Base-by-base conservation (phyloP, 2,329 filamentous ascomycete species). In the Pseudogymnoascus sp. region DNA sequence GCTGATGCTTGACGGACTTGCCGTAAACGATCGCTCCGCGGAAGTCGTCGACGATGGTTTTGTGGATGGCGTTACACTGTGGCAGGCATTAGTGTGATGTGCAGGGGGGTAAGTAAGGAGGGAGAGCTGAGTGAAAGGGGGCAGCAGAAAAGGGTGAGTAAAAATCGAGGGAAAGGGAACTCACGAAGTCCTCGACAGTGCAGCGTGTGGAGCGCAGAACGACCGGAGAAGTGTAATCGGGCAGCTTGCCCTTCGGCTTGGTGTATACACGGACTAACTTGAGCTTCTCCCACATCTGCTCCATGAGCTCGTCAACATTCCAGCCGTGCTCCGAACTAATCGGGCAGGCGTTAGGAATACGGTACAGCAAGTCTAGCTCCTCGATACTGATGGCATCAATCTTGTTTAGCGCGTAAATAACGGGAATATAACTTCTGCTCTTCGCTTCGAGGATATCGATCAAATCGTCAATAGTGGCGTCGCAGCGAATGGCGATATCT, bases 321-420 rank as follows among this genome's bases (percentile, higher is more conserved):
- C 95, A 99, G 64, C 95, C 95, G 74, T 93, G 89, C 78, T 99
- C 95, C 33, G 93, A 95, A 75, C 93, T 97, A 78, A 99, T 97
- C 28, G 95, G 95, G 65, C 95, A 95, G 13, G 95, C 92, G 74
- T 97, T 96, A 60, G 95, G 95, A 69, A 99, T 99, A 44, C 93
- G 88, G 78, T 99, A 97, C 28, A 99, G 82, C 66, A 99, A 80
- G 77, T 99, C 95, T 66, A 99, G 83, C 78, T 99, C 95, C 78
- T 99, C 93, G 70, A 99, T 97, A 61, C 91, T 93, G 75, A 99
- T 97, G 63, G 93, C 87, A 77, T 99, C 95, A 70, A 99, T 99
- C 82, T 99, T 99, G 84, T 99, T 99, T 71, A 99, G 83, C 44
- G 96, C 95, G 78, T 99, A 99, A 63, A 99, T 91, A 68, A 97